Conservation (phyloP, 1,284 basidiomycete species). For the Trichosporon faecale region DNA sequence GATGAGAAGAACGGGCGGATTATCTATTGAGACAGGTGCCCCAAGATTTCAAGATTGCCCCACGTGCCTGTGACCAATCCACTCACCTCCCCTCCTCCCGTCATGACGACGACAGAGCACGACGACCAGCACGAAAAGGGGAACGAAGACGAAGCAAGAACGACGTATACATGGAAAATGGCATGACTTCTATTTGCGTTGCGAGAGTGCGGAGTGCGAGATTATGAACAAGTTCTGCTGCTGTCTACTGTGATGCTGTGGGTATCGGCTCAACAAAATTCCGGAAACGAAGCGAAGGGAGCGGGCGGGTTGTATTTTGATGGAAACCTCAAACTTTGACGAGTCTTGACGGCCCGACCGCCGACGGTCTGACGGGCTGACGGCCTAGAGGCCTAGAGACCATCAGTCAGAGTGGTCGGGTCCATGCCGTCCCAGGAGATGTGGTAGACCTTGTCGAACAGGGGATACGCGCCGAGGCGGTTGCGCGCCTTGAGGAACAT, state of each 20-base stretch:
- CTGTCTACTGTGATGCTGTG: neutral
- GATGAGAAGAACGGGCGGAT: neutral
- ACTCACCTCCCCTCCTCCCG: neutral
- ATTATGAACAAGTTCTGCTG: neutral
- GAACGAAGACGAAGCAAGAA: too few relatives aligned
- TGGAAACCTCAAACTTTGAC: too few relatives aligned
- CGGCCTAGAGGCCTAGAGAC: slow-evolving; percentile 5
- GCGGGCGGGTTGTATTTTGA: too few relatives aligned
- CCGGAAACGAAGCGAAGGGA: neutral
- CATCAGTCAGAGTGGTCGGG: slow-evolving; percentile 23
- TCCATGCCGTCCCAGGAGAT: slow-evolving; percentile 49
- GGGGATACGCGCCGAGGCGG: slow-evolving; percentile 56
- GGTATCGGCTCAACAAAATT: too few relatives aligned
- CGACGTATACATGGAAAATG: neutral
- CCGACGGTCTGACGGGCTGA: too few relatives aligned
- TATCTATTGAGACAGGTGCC: neutral
- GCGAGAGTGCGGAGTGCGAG: too few relatives aligned
- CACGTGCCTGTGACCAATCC: neutral
- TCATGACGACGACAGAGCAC: too few relatives aligned
- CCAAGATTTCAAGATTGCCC: neutral
- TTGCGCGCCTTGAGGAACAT: slow-evolving; percentile 55
- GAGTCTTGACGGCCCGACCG: too few relatives aligned
- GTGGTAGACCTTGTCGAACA: slow-evolving; percentile 57
- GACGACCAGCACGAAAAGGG: too few relatives aligned
- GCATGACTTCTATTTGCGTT: neutral